Conservation (phyloP, 495 filamentous ascomycete genomes). For the Echria macrotheca region DNA sequence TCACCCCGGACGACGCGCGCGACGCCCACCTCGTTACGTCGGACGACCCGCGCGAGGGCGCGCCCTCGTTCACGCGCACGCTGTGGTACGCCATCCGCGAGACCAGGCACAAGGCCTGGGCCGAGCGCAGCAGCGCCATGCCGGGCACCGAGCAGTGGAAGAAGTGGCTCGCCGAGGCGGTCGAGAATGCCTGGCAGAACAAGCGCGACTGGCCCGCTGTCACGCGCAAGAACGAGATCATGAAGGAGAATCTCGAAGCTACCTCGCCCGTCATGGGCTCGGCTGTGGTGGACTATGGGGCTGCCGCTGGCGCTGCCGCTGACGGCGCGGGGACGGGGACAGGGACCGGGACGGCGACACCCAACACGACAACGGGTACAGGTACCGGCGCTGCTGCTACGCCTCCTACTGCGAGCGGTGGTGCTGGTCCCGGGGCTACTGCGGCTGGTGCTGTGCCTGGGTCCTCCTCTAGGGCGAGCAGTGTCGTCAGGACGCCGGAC, state of each 20-base stretch:
- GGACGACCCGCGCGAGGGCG: conserved; percentile 28
- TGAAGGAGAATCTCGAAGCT: conserved; percentile 29
- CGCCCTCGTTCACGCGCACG: conserved; percentile 45
- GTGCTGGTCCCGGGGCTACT: too few relatives aligned
- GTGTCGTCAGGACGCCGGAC: too few relatives aligned
- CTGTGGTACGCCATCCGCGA: conserved; percentile 53
- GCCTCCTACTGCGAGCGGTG: too few relatives aligned
- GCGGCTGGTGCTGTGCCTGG: too few relatives aligned
- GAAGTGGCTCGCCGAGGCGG: conserved; percentile 47
- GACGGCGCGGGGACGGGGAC: conserved; percentile 2
- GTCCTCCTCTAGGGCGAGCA: too few relatives aligned
- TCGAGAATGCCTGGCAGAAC: conserved; percentile 28
- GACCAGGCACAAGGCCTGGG: conserved; percentile 46
- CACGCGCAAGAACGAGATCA: conserved; percentile 41
- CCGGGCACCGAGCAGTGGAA: conserved; percentile 47
- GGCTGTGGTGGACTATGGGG: too few relatives aligned
- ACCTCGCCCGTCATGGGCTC: too few relatives aligned
- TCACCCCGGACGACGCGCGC: conserved; percentile 33
- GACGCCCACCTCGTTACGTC: conserved; percentile 18
- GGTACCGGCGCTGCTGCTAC: too few relatives aligned
- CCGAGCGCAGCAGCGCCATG: conserved; percentile 40
- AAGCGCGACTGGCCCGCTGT: conserved; percentile 44
- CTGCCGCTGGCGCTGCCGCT: not conserved
- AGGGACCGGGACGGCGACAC: too few relatives aligned
- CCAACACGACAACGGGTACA: too few relatives aligned